These are phyloP conservation scores for Russula griseocarnosa DNA, from an alignment of 768 basidiomycete species.

Conservation along the genomic window DNA sequence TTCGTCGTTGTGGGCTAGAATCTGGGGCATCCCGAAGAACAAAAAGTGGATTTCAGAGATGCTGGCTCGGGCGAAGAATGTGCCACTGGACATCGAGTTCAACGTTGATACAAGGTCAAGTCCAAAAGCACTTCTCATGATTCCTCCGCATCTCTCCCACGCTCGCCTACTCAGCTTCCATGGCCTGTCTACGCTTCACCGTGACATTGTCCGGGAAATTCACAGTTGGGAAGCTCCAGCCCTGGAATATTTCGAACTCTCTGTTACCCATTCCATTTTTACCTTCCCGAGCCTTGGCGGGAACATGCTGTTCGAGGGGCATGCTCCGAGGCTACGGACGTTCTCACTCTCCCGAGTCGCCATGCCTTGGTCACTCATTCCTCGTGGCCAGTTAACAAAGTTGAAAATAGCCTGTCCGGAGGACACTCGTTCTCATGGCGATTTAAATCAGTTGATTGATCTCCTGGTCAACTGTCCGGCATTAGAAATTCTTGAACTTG, in stretches of 20 bases:
- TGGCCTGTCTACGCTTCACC: neutral
- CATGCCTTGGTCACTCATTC: constrained; percentile 13
- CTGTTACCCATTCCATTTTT: neutral
- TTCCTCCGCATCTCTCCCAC: no score
- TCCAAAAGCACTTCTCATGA: no score
- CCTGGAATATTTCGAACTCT: constrained; percentile 16
- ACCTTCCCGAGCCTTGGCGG: neutral
- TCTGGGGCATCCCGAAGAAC: no score
- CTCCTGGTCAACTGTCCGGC: constrained; percentile 3
- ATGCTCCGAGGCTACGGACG: constrained; percentile 10
- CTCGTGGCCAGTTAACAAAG: constrained; percentile 10
- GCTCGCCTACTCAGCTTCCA: no score
- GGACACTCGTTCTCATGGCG: neutral
- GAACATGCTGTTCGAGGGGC: neutral
- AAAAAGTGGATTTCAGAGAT: no score
- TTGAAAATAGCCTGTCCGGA: neutral
- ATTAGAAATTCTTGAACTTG: constrained; percentile 8
- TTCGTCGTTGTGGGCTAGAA: no score
- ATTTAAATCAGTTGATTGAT: constrained; percentile 1
- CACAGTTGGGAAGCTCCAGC: neutral
- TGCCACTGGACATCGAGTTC: no score
- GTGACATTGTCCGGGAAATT: neutral
- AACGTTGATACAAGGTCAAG: no score
- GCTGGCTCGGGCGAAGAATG: no score
- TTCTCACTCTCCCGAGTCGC: neutral